Evolutionary conservation across 768 basidiomycete genomes (phyloP).

Genomic region (Russula compacta): DNA sequence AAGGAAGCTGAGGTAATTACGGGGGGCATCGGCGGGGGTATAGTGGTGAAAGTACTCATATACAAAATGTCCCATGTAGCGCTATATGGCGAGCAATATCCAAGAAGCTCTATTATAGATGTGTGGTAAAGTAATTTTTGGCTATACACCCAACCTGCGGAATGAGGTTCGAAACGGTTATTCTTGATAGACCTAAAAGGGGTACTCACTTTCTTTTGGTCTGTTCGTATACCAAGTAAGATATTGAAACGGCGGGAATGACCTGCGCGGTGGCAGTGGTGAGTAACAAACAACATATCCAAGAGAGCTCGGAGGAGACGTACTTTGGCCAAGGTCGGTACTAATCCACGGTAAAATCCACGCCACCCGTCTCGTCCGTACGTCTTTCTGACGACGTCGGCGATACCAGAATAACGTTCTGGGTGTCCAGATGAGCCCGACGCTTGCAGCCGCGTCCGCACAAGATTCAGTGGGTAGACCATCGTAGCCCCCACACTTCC

Average conservation of each 20-base stretch:
- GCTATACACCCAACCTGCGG: conserved; percentile 11
- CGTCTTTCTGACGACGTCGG: conserved; percentile 76
- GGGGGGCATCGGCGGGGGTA: not conserved
- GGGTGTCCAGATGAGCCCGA: conserved; percentile 95
- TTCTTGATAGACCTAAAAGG: not conserved
- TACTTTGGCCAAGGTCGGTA: conserved; percentile 90
- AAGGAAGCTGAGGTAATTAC: not conserved
- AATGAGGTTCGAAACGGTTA: not conserved
- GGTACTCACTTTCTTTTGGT: conserved; percentile 62
- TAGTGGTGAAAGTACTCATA: not conserved
- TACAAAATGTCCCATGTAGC: not conserved
- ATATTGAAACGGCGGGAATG: conserved; percentile 93
- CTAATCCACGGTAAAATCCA: conserved; percentile 88
- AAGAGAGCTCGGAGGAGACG: not conserved
- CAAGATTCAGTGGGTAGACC: conserved; percentile 87
- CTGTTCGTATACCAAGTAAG: conserved; percentile 90
- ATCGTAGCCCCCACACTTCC: conserved; percentile 90
- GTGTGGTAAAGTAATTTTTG: conserved; percentile 4
- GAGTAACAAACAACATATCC: not conserved
- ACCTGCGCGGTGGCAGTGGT: conserved; percentile 41
- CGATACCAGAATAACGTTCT: conserved; percentile 77
- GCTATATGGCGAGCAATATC: not conserved
- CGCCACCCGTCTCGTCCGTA: conserved; percentile 83
- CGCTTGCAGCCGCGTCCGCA: conserved; percentile 91
- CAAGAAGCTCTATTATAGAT: conserved; percentile 4